A percentile compares a stretch with the other conserved stretches of the same genome.
Evolutionary conservation across 257 asterid species (phyloP).

Genomic region (Solanum appendiculatum): DNA sequence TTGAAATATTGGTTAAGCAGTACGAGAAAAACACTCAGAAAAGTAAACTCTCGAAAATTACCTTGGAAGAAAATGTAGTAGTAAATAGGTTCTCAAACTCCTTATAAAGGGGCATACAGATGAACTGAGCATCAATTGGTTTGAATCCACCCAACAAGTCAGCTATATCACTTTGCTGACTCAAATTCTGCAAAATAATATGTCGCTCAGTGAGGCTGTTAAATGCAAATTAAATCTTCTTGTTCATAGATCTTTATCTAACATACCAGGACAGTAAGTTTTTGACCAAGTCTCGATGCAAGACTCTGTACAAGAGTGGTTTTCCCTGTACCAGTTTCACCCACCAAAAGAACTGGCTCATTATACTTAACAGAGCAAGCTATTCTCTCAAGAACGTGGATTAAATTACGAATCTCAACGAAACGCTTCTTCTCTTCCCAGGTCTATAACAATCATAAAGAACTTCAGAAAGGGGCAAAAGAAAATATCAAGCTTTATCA

Average conservation of each 20-base stretch:
- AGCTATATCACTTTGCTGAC: conserved; percentile 94
- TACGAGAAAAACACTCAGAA: background rate
- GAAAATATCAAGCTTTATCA: background rate
- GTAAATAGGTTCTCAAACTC: conserved; percentile 65
- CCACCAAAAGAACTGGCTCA: conserved; percentile 95
- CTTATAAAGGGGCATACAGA: conserved; percentile 62
- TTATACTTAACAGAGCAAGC: conserved; percentile 74
- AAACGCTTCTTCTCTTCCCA: conserved; percentile 49
- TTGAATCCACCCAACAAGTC: conserved; percentile 89
- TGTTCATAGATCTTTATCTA: background rate
- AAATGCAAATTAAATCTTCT: background rate
- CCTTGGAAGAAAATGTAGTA: conserved; percentile 59
- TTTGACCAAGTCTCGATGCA: conserved; percentile 67
- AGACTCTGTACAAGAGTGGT: conserved; percentile 92
- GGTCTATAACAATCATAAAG: conserved; percentile 20
- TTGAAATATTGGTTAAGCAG: background rate
- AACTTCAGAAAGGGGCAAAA: background rate
- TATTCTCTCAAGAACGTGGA: conserved; percentile 78
- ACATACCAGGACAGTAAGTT: conserved; percentile 88
- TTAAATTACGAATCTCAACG: conserved; percentile 69
- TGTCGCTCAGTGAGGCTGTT: background rate
- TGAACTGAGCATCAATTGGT: conserved; percentile 76
- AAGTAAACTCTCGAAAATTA: conserved; percentile 4
- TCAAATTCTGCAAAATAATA: conserved; percentile 61
- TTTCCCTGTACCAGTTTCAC: conserved; percentile 99